These are phyloP conservation scores for Saccharomycopsis hybrid DNA, from an alignment of 1,139 yeast species.

Conservation along the genomic window DNA sequence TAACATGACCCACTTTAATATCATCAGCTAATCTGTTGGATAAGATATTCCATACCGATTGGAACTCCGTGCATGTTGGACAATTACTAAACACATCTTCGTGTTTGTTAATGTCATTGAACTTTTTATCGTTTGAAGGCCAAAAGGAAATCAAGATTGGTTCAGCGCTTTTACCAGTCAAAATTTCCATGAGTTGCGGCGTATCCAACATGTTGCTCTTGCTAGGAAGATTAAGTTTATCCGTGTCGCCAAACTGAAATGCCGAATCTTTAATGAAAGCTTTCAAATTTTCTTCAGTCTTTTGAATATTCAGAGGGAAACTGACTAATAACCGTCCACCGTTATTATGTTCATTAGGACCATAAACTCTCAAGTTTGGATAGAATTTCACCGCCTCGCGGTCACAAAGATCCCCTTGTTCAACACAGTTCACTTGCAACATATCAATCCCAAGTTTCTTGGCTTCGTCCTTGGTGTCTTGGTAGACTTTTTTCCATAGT, in stretches of 20 bases:
- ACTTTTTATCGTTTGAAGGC: slow-evolving; percentile 45
- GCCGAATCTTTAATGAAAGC: slow-evolving; percentile 49
- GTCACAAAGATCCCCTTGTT: slow-evolving; percentile 64
- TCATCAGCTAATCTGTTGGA: slow-evolving; percentile 41
- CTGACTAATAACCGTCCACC: slow-evolving; percentile 34
- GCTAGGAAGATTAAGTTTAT: slow-evolving; percentile 24
- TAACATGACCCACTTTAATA: slow-evolving; percentile 51
- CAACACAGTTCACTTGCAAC: slow-evolving; percentile 68
- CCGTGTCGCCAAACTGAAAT: slow-evolving; percentile 38
- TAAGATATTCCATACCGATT: slow-evolving; percentile 51
- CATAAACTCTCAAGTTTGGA: slow-evolving; percentile 58
- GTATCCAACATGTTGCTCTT: slow-evolving; percentile 27
- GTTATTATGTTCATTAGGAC: slow-evolving; percentile 41
- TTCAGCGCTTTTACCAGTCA: slow-evolving; percentile 38
- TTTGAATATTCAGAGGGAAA: slow-evolving; percentile 40
- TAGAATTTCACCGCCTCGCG: slow-evolving; percentile 49
- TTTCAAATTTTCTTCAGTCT: slow-evolving; percentile 43
- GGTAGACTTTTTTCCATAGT: slow-evolving; percentile 53
- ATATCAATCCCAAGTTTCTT: slow-evolving; percentile 42
- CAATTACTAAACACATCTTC: slow-evolving; percentile 39
- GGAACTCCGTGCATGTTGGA: slow-evolving; percentile 43
- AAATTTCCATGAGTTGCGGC: slow-evolving; percentile 34
- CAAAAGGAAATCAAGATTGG: slow-evolving; percentile 59
- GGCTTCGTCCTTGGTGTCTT: slow-evolving; percentile 37
- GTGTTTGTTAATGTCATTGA: slow-evolving; percentile 32